Conservation (phyloP, 2,329 filamentous ascomycete species). For the Thelonectria discophora region DNA sequence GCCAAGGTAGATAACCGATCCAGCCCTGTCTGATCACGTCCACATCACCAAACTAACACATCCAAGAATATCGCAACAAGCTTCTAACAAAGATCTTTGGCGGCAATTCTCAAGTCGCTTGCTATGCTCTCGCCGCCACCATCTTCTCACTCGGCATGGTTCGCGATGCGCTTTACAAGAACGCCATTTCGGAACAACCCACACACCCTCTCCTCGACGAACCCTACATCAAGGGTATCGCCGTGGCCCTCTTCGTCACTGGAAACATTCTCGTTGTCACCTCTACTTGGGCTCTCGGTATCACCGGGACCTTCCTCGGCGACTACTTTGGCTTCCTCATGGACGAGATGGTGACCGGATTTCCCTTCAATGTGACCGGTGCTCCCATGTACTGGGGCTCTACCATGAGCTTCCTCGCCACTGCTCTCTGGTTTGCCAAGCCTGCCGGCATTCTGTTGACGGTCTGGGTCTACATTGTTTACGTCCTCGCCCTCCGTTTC, state of each 20-base stretch:
- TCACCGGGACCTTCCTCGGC: constrained; percentile 95
- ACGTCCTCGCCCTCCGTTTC: constrained; percentile 81
- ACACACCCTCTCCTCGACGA: constrained; percentile 76
- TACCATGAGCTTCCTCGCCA: constrained; percentile 90
- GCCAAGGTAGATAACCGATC: constrained; percentile 68
- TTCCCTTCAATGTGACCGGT: constrained; percentile 91
- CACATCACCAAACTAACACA: constrained; percentile 10
- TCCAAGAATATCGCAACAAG: constrained; percentile 87
- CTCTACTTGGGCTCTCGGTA: constrained; percentile 89
- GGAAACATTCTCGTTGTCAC: constrained; percentile 89
- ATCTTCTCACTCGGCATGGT: constrained; percentile 94
- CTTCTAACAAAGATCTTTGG: constrained; percentile 87
- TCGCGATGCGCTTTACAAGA: constrained; percentile 88
- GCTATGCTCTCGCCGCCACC: constrained; percentile 86
- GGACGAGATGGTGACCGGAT: constrained; percentile 92
- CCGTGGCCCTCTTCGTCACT: constrained; percentile 73
- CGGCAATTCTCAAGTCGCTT: constrained; percentile 79
- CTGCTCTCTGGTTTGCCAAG: constrained; percentile 84
- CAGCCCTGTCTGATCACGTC: not conserved
- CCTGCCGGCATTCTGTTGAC: constrained; percentile 86
- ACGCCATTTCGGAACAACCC: constrained; percentile 79
- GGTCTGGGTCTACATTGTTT: constrained; percentile 77
- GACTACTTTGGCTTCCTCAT: constrained; percentile 99
- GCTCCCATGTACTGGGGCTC: constrained; percentile 98
- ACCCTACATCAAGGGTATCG: constrained; percentile 67